phyloP scores from a whole-genome alignment of 148 eudicot genomes.

The Chenopodium album region DNA sequence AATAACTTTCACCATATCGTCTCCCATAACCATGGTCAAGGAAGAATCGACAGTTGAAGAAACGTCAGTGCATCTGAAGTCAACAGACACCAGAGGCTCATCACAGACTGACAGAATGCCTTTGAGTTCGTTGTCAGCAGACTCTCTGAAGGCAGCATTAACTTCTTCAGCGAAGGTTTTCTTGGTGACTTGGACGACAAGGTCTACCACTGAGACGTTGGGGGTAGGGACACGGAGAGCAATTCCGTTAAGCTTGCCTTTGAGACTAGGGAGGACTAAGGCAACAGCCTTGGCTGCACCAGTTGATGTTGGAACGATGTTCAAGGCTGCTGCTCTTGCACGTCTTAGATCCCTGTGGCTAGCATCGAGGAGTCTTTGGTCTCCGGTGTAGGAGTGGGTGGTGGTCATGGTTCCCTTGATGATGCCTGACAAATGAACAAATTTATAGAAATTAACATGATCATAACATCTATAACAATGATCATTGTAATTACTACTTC shows the following conservation, averaged over 20 bases:
- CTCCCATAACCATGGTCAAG: conserved; percentile 98
- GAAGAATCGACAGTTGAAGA: conserved; percentile 95
- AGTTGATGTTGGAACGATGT: conserved; percentile 95
- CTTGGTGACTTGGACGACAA: conserved; percentile 87
- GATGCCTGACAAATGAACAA: conserved; percentile 45
- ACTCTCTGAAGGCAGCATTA: conserved; percentile 88
- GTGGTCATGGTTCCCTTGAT: conserved; percentile 99
- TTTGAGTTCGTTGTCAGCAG: conserved; percentile 75
- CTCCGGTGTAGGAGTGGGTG: conserved; percentile 99
- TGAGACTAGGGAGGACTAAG: conserved; percentile 79
- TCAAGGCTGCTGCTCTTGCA: conserved; percentile 96
- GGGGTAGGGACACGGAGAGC: conserved; percentile 99
- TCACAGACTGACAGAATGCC: conserved; percentile 89
- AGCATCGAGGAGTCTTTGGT: conserved; percentile 94
- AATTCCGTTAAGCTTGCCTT: conserved; percentile 97
- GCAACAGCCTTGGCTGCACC: conserved; percentile 99
- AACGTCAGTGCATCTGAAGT: conserved; percentile 86
- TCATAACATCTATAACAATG: background rate
- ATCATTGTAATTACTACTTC: background rate
- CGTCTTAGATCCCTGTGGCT: conserved; percentile 97
- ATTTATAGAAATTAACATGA: background rate
- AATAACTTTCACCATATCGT: conserved; percentile 98
- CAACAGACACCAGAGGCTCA: conserved; percentile 93
- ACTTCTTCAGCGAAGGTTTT: conserved; percentile 97
- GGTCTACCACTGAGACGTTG: conserved; percentile 93